phyloP scores from a whole-genome alignment of 2,329 filamentous ascomycete genomes.

The Neonectria faginata region DNA sequence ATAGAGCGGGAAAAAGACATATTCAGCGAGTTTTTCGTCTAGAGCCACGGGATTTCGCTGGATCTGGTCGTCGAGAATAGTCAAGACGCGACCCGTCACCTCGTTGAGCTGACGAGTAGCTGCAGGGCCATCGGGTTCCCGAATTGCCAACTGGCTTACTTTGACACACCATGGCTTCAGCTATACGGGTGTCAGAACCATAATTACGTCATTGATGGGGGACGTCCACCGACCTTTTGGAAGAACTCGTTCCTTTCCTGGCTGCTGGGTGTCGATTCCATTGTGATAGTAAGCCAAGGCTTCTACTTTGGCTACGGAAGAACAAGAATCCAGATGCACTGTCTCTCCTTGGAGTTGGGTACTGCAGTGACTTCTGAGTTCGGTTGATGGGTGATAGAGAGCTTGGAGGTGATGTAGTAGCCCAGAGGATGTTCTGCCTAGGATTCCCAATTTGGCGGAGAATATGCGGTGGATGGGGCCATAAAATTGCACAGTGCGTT shows the following conservation, averaged over 20 bases:
- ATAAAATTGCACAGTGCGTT: background rate
- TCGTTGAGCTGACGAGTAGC: slow-evolving; percentile 58
- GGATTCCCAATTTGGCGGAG: slow-evolving; percentile 20
- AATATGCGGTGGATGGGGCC: slow-evolving; percentile 2
- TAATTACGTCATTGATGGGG: background rate
- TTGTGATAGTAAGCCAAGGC: slow-evolving; percentile 38
- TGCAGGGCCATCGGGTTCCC: slow-evolving; percentile 56
- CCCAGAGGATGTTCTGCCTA: slow-evolving; percentile 1
- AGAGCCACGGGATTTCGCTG: slow-evolving; percentile 63
- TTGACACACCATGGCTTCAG: slow-evolving; percentile 72
- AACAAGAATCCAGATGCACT: slow-evolving; percentile 34
- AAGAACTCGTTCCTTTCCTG: slow-evolving; percentile 49
- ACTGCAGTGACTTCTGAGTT: background rate
- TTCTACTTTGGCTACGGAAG: slow-evolving; percentile 34
- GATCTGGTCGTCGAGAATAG: slow-evolving; percentile 59
- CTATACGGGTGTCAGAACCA: slow-evolving; percentile 51
- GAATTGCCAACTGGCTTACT: slow-evolving; percentile 68
- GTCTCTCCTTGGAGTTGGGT: background rate
- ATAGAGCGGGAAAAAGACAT: slow-evolving; percentile 92
- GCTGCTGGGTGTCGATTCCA: slow-evolving; percentile 42
- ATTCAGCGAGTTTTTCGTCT: slow-evolving; percentile 89
- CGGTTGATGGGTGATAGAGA: slow-evolving; percentile 1
- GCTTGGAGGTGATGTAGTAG: background rate
- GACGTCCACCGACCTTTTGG: slow-evolving; percentile 42
- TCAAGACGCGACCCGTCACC: slow-evolving; percentile 59